Evolutionary conservation across 345 rosid genomes (phyloP).

Genomic region (Citrus medica): DNA sequence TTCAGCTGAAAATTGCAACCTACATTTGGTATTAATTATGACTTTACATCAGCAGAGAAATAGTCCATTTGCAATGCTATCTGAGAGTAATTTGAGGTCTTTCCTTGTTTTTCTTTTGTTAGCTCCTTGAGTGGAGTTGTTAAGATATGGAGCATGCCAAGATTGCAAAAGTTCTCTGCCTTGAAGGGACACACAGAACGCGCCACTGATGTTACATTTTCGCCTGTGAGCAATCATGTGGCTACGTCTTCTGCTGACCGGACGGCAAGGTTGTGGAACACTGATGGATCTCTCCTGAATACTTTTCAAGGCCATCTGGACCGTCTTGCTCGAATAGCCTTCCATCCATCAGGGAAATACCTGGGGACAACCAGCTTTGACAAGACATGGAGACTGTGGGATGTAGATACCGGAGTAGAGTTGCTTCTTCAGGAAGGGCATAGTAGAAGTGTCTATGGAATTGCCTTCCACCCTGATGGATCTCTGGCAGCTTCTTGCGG

Average conservation of each 20-base stretch:
- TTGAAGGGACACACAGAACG: conserved; percentile 91
- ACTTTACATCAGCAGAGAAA: background rate
- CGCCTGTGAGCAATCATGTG: conserved; percentile 59
- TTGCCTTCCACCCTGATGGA: conserved; percentile 93
- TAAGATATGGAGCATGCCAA: conserved; percentile 85
- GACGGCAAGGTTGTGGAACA: conserved; percentile 86
- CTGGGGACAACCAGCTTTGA: conserved; percentile 93
- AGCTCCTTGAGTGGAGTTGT: conserved; percentile 90
- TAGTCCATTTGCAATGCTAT: background rate
- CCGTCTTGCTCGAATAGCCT: conserved; percentile 85
- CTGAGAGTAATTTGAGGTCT: conserved; percentile 14
- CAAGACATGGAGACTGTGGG: conserved; percentile 99
- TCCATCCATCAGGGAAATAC: conserved; percentile 95
- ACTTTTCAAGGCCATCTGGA: conserved; percentile 90
- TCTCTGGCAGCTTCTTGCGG: conserved; percentile 92
- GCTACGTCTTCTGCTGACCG: conserved; percentile 99
- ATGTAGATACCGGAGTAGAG: conserved; percentile 73
- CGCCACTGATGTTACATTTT: conserved; percentile 87
- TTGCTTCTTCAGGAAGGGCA: conserved; percentile 97
- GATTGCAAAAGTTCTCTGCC: conserved; percentile 46
- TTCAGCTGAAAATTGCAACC: background rate
- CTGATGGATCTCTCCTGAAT: conserved; percentile 71
- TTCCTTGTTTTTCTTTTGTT: conserved; percentile 14
- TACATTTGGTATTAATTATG: background rate
- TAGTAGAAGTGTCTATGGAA: conserved; percentile 84